Evolutionary conservation across 257 asterid genomes (phyloP).

Genomic region (Penstemon eatonii): DNA sequence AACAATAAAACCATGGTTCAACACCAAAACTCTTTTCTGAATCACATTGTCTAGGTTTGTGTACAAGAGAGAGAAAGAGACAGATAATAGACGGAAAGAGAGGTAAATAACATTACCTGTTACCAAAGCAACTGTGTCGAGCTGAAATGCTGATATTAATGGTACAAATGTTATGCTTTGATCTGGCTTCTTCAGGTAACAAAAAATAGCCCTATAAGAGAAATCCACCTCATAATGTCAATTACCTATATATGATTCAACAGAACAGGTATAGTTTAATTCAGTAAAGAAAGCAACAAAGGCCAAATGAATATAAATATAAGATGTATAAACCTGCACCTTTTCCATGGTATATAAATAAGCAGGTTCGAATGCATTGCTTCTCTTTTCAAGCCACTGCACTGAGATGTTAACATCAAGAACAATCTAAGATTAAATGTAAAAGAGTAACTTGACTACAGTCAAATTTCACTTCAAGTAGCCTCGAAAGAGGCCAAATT

Average conservation of each 20-base stretch:
- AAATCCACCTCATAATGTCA: constrained; percentile 25
- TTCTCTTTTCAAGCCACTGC: constrained; percentile 91
- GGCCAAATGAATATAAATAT: constrained; percentile 19
- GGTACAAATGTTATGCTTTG: constrained; percentile 71
- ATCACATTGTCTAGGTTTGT: constrained; percentile 16
- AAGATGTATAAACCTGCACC: constrained; percentile 41
- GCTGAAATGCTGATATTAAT: constrained; percentile 86
- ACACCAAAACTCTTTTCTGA: no score
- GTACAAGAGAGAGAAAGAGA: neutral
- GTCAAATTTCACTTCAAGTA: neutral
- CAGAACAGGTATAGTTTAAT: constrained; percentile 11
- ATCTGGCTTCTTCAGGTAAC: constrained; percentile 87
- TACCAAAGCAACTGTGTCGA: constrained; percentile 87
- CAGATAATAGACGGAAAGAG: constrained; percentile 5
- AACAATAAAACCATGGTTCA: no score
- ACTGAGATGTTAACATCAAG: constrained; percentile 58
- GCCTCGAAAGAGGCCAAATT: constrained; percentile 12
- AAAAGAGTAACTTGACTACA: neutral
- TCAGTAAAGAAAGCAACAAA: constrained; percentile 22
- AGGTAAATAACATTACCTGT: constrained; percentile 54
- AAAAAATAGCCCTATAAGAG: constrained; percentile 79
- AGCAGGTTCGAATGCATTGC: constrained; percentile 87
- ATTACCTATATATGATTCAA: constrained; percentile 20
- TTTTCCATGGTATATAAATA: constrained; percentile 85
- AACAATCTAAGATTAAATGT: constrained; percentile 35